Conservation (phyloP, 2,329 filamentous ascomycete genomes). For the Clarireedia homoeocarpa region DNA sequence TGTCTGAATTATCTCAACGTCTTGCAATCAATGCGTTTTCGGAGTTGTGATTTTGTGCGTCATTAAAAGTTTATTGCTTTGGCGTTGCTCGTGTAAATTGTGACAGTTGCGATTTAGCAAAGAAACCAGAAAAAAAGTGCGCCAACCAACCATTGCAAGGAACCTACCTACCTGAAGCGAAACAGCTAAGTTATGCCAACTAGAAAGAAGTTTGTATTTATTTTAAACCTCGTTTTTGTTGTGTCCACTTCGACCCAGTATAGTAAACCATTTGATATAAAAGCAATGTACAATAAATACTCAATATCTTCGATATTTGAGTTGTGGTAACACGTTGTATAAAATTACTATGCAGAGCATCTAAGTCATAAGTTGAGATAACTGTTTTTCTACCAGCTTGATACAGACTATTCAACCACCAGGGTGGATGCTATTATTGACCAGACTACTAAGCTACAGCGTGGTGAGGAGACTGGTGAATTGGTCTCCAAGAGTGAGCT, state of each 20-base stretch:
- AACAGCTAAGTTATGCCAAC: not conserved
- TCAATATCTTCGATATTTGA: too few relatives aligned
- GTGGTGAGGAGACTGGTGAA: constrained; percentile 57
- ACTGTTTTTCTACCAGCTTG: too few relatives aligned
- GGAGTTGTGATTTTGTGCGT: not conserved
- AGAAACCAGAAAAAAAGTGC: not conserved
- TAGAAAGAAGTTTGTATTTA: too few relatives aligned
- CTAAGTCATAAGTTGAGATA: too few relatives aligned
- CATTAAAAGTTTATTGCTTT: not conserved
- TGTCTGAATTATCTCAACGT: not conserved
- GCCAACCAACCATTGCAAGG: not conserved
- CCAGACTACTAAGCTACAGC: constrained; percentile 47
- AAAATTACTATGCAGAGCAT: too few relatives aligned
- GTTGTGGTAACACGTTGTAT: too few relatives aligned
- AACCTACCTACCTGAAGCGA: not conserved
- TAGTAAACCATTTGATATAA: too few relatives aligned
- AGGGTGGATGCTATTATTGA: constrained; percentile 40
- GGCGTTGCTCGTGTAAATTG: not conserved
- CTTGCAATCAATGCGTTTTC: not conserved
- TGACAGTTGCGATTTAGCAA: not conserved
- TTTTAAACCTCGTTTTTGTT: too few relatives aligned
- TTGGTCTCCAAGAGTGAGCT: constrained; percentile 57
- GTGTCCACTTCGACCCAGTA: too few relatives aligned
- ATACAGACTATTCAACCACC: not conserved
- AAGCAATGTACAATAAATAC: too few relatives aligned